These are phyloP conservation scores for Saturnispora gosingensis DNA, from an alignment of 805 yeast species.

Conservation along the genomic window DNA sequence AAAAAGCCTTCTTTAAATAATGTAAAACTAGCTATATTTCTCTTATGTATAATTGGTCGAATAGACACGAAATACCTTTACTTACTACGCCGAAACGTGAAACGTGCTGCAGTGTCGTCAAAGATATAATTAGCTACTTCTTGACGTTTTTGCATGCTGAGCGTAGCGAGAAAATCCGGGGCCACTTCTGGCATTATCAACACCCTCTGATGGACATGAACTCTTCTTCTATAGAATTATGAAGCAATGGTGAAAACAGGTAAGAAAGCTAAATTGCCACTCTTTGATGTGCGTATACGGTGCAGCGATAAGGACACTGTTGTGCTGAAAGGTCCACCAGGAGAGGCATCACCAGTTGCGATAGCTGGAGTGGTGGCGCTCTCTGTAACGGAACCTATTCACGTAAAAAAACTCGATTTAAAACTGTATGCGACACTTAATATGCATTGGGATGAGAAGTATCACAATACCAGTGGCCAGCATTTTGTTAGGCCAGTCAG, in stretches of 20 bases:
- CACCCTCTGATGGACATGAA: not conserved
- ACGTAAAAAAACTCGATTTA: conserved; percentile 54
- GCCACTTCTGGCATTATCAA: not conserved
- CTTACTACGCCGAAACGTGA: not conserved
- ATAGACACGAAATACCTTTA: not conserved
- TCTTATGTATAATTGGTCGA: not conserved
- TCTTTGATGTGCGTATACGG: conserved; percentile 45
- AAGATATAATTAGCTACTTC: not conserved
- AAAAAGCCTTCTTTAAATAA: conserved; percentile 22
- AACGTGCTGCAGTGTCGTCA: not conserved
- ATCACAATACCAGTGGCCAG: conserved; percentile 36
- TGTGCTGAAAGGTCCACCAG: conserved; percentile 67
- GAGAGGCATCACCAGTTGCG: conserved; percentile 68
- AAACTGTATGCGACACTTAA: conserved; percentile 59
- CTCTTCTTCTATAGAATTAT: not conserved
- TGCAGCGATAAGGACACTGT: conserved; percentile 71
- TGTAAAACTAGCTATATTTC: not conserved
- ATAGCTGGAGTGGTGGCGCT: conserved; percentile 72
- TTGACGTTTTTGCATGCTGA: not conserved
- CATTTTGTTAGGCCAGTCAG: conserved; percentile 36
- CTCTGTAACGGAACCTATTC: conserved; percentile 64
- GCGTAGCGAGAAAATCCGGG: not conserved
- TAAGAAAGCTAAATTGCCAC: conserved; percentile 25
- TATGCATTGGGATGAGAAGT: conserved; percentile 53
- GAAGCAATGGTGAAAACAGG: conserved; percentile 13